phyloP scores from a whole-genome alignment of 2,329 filamentous ascomycete species.

The Trichoderma afroharzianum region DNA sequence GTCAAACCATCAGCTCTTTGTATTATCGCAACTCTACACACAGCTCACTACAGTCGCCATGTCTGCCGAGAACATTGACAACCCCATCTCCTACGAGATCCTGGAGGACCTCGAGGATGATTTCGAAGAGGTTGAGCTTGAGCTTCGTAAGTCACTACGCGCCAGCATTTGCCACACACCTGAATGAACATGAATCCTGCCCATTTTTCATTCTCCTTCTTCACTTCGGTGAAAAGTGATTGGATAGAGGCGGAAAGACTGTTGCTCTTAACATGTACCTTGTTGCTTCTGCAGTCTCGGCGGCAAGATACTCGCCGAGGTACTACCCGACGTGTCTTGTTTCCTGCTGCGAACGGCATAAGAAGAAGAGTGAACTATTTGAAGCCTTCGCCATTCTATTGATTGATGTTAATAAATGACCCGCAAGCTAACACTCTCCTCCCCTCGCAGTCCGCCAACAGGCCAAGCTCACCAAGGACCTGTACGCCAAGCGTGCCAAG shows the following conservation, averaged over 20 bases:
- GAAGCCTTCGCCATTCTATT: neutral
- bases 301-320: neutral
- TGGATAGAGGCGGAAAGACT: neutral
- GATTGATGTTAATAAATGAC: neutral
- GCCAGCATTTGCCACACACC: conserved; percentile 22
- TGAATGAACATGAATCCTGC: neutral
- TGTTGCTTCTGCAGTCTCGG: neutral
- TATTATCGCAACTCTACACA: neutral
- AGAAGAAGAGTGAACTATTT: neutral
- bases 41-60: conserved; percentile 26
- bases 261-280: neutral
- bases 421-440: neutral
- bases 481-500: conserved; percentile 73
- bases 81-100: conserved; percentile 65
- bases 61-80: conserved; percentile 36
- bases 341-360: neutral
- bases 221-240: neutral
- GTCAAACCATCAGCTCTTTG: neutral
- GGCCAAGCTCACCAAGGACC: conserved; percentile 60
- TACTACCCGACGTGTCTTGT: neutral
- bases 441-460: conserved; percentile 63
- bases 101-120: conserved; percentile 77
- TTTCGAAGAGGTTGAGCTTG: conserved; percentile 77
- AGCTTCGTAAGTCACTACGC: conserved; percentile 66
- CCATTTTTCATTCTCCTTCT: neutral